Conservation (phyloP, 1,139 yeast genomes). For the Yarrowia galli region DNA sequence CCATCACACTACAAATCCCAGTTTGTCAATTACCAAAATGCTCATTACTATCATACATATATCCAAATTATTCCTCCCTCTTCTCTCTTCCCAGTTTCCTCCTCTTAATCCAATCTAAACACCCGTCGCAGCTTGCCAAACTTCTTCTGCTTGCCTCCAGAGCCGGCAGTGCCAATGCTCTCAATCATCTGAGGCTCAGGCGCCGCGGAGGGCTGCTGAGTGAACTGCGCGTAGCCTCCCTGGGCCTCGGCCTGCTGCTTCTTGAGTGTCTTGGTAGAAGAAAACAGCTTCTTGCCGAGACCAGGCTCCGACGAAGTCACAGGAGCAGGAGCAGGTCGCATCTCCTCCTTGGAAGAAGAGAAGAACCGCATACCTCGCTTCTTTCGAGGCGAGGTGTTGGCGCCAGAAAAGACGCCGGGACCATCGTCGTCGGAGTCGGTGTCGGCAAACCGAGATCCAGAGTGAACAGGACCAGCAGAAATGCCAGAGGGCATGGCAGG, state of each 20-base stretch:
- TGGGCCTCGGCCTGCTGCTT: slow-evolving; percentile 41
- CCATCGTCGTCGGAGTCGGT: slow-evolving; percentile 46
- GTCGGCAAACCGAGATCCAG: slow-evolving; percentile 45
- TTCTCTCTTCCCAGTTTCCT: neutral
- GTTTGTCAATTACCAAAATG: slow-evolving; percentile 8
- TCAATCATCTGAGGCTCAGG: slow-evolving; percentile 6
- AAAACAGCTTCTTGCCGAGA: slow-evolving; percentile 12
- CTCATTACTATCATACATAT: slow-evolving; percentile 20
- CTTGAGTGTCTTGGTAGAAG: slow-evolving; percentile 39
- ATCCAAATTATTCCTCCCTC: neutral
- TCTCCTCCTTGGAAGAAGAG: slow-evolving; percentile 23
- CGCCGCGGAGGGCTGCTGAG: slow-evolving; percentile 2
- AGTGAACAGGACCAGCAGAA: slow-evolving; percentile 5
- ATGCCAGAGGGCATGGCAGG: slow-evolving; percentile 17
- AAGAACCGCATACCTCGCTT: slow-evolving; percentile 36
- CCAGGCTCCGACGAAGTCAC: neutral
- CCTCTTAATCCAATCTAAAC: slow-evolving; percentile 40
- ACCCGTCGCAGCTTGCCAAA: slow-evolving; percentile 40
- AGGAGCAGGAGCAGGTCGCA: slow-evolving; percentile 23
- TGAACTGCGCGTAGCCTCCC: slow-evolving; percentile 28
- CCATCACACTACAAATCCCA: neutral
- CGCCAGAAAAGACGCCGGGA: neutral
- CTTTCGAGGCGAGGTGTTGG: slow-evolving; percentile 18
- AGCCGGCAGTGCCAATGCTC: neutral
- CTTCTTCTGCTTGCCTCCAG: slow-evolving; percentile 38